Evolutionary conservation across 2,329 filamentous ascomycete species (phyloP).

Genomic region (Cercospora sojina): DNA sequence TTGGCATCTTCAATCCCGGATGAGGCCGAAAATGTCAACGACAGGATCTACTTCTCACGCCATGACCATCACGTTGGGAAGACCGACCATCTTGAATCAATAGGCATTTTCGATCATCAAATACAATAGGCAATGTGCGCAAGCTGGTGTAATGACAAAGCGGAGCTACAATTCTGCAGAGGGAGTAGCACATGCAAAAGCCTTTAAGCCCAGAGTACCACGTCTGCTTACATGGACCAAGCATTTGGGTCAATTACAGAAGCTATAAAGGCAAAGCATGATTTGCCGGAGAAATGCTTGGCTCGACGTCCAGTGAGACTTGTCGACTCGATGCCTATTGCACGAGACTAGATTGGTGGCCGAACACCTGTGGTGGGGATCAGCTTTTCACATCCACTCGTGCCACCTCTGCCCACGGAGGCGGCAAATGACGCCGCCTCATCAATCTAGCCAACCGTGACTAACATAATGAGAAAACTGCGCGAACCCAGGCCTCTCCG

Average conservation of each 20-base stretch:
- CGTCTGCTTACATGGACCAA: neutral
- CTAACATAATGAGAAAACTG: neutral
- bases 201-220: neutral
- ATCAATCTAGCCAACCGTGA: neutral
- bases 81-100: neutral
- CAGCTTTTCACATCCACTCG: neutral
- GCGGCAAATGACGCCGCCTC: neutral
- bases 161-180: neutral
- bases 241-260: neutral
- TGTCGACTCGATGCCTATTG: neutral
- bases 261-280: neutral
- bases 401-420: neutral
- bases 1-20: neutral
- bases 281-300: neutral
- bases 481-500: neutral
- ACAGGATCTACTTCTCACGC: neutral
- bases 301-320: neutral
- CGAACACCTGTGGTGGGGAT: neutral
- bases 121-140: neutral
- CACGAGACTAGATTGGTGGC: neutral
- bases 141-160: neutral
- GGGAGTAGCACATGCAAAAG: neutral
- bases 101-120: neutral
- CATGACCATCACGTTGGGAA: neutral
- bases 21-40: neutral